Evolutionary conservation across 1,284 basidiomycete species (phyloP), one percentile per base, ranked within the genome.

Genomic region (Ceratobasidium sp.): DNA sequence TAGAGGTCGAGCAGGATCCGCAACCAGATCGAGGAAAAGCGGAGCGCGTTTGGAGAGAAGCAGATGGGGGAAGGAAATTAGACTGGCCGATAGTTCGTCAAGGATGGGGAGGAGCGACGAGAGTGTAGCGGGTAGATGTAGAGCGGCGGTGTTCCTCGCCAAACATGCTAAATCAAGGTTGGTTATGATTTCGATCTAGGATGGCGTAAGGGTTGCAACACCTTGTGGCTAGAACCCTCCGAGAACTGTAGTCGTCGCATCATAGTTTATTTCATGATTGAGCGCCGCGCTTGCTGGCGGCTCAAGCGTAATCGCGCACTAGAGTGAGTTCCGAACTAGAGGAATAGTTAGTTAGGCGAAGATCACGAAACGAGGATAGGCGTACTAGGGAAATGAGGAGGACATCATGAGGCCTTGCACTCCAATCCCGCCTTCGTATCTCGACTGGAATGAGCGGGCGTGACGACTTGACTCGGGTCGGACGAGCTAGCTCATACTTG

Each of bases 261-360:
- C 87, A n/a, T 85, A 0, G 87, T 88, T 79, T 88, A 84, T 74
- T 88, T 84, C 3, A 89, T 87, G 46, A 89, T 86, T 13, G 82
- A 76, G 0, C 66, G 67, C 5, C 85, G 82, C 0, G 84, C 82
- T 6, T 81, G 84, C 81, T 0, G 88, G 88, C 0, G 89, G 82
- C 1, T 87, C 84, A 0, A 89, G 82, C 17, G 84, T 0, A 87
- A 29, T 29, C 85, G 77, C 85, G 87, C 22, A 81, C 81, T 29
- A 29, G 7, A 89, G 80, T 0, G 88, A 89, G 80, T 88, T 88
- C 19, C 87, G 82, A 0, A 88, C 87, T 84, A 61, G 7, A 6
- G 19, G 25, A 40, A 34, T 2, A 56, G 8, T 11, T 61, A 6
- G 37, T 8, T 13, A 29, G 19, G 15, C 34, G 49, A 66, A 44